A percentile compares a stretch with the other conserved stretches of the same genome.
phyloP scores from a whole-genome alignment of 306 rosid genomes.

The Senna tora region DNA sequence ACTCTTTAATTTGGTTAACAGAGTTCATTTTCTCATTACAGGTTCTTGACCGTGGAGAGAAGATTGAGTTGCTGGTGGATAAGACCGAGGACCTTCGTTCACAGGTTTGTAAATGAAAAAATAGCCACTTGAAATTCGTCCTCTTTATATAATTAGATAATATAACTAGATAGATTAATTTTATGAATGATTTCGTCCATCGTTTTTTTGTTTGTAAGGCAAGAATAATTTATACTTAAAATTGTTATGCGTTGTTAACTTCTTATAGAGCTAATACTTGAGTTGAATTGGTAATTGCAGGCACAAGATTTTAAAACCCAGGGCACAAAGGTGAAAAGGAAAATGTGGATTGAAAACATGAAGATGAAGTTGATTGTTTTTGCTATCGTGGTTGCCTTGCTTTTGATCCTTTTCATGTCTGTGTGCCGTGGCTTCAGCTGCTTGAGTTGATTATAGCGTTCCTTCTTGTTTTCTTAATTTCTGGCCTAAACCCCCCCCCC shows the following conservation, averaged over 20 bases:
- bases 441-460: not conserved
- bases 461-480: not conserved
- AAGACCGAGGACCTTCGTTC: constrained; percentile 97
- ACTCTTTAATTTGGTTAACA: too few species aligned
- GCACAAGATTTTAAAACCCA: constrained; percentile 82
- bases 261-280: not conserved
- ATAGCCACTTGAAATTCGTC: not conserved
- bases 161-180: not conserved
- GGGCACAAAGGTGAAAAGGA: constrained; percentile 79
- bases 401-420: constrained; percentile 67
- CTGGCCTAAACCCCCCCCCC: too few species aligned
- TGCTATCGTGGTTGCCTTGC: constrained; percentile 57
- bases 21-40: constrained; percentile 36
- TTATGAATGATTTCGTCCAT: not conserved
- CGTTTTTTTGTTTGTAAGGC: too few species aligned
- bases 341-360: constrained; percentile 96
- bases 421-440: constrained; percentile 73
- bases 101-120: constrained; percentile 56
- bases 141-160: not conserved
- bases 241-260: too few species aligned
- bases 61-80: constrained; percentile 89
- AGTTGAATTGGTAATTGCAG: constrained; percentile 44
- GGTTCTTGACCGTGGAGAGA: constrained; percentile 99
- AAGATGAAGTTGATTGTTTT: constrained; percentile 82
- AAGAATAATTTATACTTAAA: too few species aligned